Evolutionary conservation across 805 yeast genomes (phyloP), one percentile per base, ranked within the genome.

Genomic region (Yarrowia sp.): DNA sequence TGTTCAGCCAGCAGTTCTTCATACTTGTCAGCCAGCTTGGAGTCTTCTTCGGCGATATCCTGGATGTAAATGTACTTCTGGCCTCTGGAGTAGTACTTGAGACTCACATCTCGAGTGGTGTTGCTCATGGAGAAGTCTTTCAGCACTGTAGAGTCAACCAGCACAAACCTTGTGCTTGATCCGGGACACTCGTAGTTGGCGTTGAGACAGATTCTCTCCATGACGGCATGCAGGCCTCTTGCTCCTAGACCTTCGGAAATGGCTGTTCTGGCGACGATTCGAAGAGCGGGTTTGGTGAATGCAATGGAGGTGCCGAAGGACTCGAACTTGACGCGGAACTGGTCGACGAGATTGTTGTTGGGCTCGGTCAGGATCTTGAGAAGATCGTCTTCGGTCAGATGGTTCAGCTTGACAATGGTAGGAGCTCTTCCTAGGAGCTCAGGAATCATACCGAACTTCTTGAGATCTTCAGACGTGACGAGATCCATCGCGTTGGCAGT

Each of bases 391-490:
- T 79, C 79, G 16, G 82, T 77, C 48, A 86, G 75, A 5, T 86
- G 82, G 55, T 81, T 80, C 53, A 86, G 73, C 1, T 86, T 82
- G 0, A 88, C 81, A 3, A 86, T 78, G 2, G 85, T 78, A 1
- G 89, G 89, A 11, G 86, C 84, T 71, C 89, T 78, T 5, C 89
- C 89, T 26, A 86, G 79, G 4, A 86, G 75, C 73, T 86, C 89
- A 0, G 89, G 89, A 41, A 86, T 86, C 74, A 86, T 71, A 0
- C 89, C 89, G 74, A 76, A 86, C 41, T 81, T 72, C 0, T 82
- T 81, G 41, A 86, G 73, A 72, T 86, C 89, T 49, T 81, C 80
- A 2, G 88, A 84, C 0, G 84, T 79, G 0, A 83, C 82, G 14
- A 82, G 70, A 35, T 82, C 83, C 40, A 86, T 74, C 0, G 86